A percentile compares a stretch with the other conserved stretches of the same genome.
These are phyloP conservation scores for Cetradonia linearis DNA, from an alignment of 495 filamentous ascomycete genomes.

Conservation along the genomic window DNA sequence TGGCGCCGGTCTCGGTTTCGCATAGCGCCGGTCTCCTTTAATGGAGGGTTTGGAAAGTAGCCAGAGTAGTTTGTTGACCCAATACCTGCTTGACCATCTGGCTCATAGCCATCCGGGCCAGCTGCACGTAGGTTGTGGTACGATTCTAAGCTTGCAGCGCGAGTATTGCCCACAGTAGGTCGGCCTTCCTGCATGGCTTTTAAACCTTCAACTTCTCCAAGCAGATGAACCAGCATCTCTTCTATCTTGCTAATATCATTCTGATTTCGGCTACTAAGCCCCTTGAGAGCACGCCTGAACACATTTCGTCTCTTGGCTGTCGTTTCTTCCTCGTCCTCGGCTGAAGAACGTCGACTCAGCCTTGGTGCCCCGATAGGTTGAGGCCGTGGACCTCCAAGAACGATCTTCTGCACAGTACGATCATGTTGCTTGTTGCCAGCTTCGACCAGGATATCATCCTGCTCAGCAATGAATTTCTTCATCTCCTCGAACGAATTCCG, in stretches of 20 bases:
- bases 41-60: slow-evolving; percentile 59
- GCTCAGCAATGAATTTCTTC: slow-evolving; percentile 81
- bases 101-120: slow-evolving; percentile 57
- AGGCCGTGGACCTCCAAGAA: slow-evolving; percentile 77
- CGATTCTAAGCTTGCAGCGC: slow-evolving; percentile 36
- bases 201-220: slow-evolving; percentile 82
- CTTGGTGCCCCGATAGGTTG: slow-evolving; percentile 47
- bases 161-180: slow-evolving; percentile 23
- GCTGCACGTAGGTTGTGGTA: slow-evolving; percentile 25
- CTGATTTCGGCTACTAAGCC: slow-evolving; percentile 71
- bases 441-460: slow-evolving; percentile 73
- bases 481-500: slow-evolving; percentile 93
- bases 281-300: slow-evolving; percentile 83
- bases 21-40: slow-evolving; percentile 49
- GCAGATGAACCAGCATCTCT: slow-evolving; percentile 84
- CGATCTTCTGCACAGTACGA: slow-evolving; percentile 63
- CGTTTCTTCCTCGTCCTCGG: slow-evolving; percentile 62
- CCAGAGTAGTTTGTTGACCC: slow-evolving; percentile 67
- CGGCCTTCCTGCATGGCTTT: slow-evolving; percentile 48
- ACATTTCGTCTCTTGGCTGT: slow-evolving; percentile 77
- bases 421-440: slow-evolving; percentile 80
- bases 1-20: slow-evolving; percentile 50
- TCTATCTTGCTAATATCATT: slow-evolving; percentile 89
- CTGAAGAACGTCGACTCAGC: slow-evolving; percentile 34
- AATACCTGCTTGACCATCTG: slow-evolving; percentile 70